These are phyloP conservation scores for Saccharum officinarum DNA, from an alignment of 176 grass and related monocot species.

Conservation along the genomic window DNA sequence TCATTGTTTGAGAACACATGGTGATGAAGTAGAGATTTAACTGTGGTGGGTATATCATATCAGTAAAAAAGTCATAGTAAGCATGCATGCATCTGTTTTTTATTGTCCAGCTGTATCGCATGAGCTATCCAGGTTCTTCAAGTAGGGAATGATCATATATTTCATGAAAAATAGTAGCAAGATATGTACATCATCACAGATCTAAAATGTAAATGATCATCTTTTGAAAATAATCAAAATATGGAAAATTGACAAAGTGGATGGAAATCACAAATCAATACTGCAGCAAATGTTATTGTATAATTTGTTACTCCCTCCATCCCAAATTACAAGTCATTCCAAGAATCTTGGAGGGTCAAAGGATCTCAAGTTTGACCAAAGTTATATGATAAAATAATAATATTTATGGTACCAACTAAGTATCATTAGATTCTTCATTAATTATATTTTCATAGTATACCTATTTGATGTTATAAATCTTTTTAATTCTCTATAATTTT, in stretches of 20 bases:
- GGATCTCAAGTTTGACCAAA: too few species aligned
- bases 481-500: too few species aligned
- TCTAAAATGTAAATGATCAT: not conserved
- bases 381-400: too few species aligned
- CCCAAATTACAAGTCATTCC: too few species aligned
- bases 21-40: conserved; percentile 4
- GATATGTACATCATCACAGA: conserved; percentile 2
- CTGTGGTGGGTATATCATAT: not conserved
- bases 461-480: too few species aligned
- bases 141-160: not conserved
- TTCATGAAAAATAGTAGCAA: conserved; percentile 6
- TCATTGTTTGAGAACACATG: not conserved
- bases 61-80: not conserved
- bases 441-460: too few species aligned
- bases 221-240: not conserved
- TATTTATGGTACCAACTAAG: too few species aligned
- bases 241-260: not conserved
- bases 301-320: not conserved
- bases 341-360: too few species aligned
- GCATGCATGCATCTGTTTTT: not conserved
- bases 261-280: not conserved
- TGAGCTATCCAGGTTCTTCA: not conserved
- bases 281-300: not conserved
- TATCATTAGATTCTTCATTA: too few species aligned
- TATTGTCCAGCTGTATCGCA: not conserved